phyloP scores from a whole-genome alignment of 1,139 yeast genomes.

The Zygoascus hellenicus region DNA sequence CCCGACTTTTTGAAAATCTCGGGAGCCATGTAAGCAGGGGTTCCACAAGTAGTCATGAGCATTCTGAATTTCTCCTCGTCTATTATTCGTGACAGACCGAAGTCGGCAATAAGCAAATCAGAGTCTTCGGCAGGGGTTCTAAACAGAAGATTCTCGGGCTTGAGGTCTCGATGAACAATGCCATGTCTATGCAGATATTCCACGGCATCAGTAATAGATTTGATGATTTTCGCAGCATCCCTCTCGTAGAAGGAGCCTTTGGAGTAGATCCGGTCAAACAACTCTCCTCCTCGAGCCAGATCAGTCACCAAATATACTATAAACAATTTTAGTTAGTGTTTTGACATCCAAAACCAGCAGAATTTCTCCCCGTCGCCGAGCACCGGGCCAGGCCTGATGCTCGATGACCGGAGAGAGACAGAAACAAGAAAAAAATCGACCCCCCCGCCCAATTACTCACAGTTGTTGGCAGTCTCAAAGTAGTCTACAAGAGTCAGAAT shows the following conservation, averaged over 20 bases:
- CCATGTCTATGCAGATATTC: constrained; percentile 70
- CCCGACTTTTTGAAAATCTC: constrained; percentile 52
- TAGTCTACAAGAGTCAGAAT: constrained; percentile 61
- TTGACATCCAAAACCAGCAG: no score
- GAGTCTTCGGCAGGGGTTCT: constrained; percentile 39
- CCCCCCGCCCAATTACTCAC: no score
- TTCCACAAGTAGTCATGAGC: constrained; percentile 54
- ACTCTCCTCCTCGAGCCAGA: constrained; percentile 64
- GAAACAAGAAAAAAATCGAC: no score
- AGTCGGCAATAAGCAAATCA: constrained; percentile 62
- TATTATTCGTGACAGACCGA: constrained; percentile 53
- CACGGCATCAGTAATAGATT: constrained; percentile 46
- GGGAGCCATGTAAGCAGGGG: constrained; percentile 73
- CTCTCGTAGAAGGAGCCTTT: constrained; percentile 46
- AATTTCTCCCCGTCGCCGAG: no score
- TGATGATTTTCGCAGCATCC: constrained; percentile 49
- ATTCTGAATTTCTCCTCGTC: constrained; percentile 44
- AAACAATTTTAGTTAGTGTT: not conserved
- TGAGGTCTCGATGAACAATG: constrained; percentile 85
- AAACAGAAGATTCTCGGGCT: constrained; percentile 84
- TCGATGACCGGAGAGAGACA: no score
- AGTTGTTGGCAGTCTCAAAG: constrained; percentile 56
- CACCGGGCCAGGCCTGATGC: no score
- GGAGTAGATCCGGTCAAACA: constrained; percentile 54
- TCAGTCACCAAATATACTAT: constrained; percentile 56